Base-by-base conservation (phyloP, 192 early-diverging fungal species). In the Coemansia sp. region DNA sequence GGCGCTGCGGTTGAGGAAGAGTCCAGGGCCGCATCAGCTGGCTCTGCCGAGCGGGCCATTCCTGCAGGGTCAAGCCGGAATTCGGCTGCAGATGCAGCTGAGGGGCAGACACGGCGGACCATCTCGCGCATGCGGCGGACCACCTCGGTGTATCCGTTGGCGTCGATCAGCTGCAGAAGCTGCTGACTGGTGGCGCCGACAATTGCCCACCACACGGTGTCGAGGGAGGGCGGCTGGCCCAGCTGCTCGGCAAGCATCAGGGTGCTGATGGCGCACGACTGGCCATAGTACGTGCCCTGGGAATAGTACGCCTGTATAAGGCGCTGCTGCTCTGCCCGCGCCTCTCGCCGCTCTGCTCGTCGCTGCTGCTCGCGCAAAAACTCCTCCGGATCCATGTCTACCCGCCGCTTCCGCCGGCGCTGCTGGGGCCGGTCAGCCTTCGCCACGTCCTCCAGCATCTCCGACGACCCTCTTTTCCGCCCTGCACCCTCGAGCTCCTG, bases 141-240 rank as follows among this genome's bases (percentile, higher is more conserved):
- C 3, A 83, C 76, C 2, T 74, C 65, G 28, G 80, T 55, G 70
- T 96, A 94, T n/a, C 81, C 82, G 10, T 72, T 50, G 15, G 80
- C 80, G 51, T 83, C 81, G 39, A 93, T 88, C 9, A 82, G 82
- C 51, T 92, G 88, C 61, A 85, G 71, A 15, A 89, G 40, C 42
- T 84, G 90, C 68, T 94, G 91, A 37, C 88, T 82, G 16, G 91
- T 88, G 11, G 92, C 63, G 4, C 90, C 91, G 6, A 90, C 75
- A 10, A 94, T 90, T 0, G 94, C 88, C 18, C 81, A 92, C 94
- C 94, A 97, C 20, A 94, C 68, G 12, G 88, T 66, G 30, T 94
- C 88, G 11, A 79, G 78, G 14, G 81, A 84, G 0, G 57, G 60
- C 39, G 86, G 80, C 6, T 86, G 78, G 19, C 84, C 86, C 5